Percentiles rank a stretch among this genome's conserved stretches.
Conservation (phyloP, 805 yeast genomes). For the Candida quercuum region DNA sequence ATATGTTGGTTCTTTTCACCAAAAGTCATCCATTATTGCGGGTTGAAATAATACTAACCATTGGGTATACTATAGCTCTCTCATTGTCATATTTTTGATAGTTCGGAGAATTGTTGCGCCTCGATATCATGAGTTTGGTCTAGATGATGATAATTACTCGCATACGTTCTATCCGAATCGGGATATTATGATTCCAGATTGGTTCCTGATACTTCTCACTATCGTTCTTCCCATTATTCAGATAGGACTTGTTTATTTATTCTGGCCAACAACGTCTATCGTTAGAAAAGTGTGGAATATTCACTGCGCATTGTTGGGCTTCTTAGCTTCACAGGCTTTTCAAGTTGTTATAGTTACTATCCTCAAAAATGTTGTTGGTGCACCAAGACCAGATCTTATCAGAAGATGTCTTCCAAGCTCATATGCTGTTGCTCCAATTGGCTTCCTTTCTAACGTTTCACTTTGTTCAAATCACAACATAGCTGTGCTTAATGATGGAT, state of each 20-base stretch:
- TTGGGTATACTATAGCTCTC: conserved; percentile 9
- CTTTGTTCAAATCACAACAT: conserved; percentile 38
- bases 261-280: conserved; percentile 14
- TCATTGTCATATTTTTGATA: conserved; percentile 15
- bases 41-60: too few relatives aligned
- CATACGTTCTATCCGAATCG: conserved; percentile 30
- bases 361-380: conserved; percentile 43
- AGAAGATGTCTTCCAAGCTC: conserved; percentile 41
- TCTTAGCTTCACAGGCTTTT: conserved; percentile 32
- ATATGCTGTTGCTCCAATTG: conserved; percentile 26
- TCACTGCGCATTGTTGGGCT: conserved; percentile 29
- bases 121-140: conserved; percentile 34
- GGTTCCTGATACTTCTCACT: conserved; percentile 26
- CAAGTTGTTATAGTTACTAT: conserved; percentile 36
- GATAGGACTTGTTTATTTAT: conserved; percentile 17
- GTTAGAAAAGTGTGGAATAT: conserved; percentile 36
- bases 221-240: conserved; percentile 29
- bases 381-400: conserved; percentile 50
- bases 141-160: conserved; percentile 28
- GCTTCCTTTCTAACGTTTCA: conserved; percentile 37
- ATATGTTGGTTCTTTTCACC: conserved; percentile 4
- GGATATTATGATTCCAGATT: conserved; percentile 26
- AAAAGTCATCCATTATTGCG: background rate
- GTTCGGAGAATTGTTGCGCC: conserved; percentile 33
- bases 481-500: conserved; percentile 40